Percentiles rank a stretch among this genome's conserved stretches.
Evolutionary conservation across 768 basidiomycete species (phyloP).

Genomic region (Auricularia sp.): DNA sequence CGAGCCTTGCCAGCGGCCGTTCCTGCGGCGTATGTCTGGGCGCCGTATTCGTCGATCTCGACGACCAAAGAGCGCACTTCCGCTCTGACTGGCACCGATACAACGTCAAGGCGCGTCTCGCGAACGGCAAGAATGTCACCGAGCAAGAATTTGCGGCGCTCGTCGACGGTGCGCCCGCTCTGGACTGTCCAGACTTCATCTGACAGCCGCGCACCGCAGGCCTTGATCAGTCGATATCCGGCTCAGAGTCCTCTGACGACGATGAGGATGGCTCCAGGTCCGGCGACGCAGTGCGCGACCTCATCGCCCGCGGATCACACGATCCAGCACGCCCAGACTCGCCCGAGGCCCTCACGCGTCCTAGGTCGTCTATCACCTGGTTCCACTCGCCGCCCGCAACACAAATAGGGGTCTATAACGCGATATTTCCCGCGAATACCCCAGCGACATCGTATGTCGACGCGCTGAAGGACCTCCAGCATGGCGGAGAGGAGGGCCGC

Average conservation of each 20-base stretch:
- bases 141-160: constrained; percentile 67
- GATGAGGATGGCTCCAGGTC: constrained; percentile 41
- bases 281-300: constrained; percentile 54
- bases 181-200: neutral
- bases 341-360: constrained; percentile 23
- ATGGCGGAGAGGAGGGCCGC: constrained; percentile 40
- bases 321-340: constrained; percentile 37
- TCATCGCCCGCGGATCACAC: constrained; percentile 46
- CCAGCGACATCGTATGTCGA: constrained; percentile 40
- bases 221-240: constrained; percentile 83
- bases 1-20: constrained; percentile 32
- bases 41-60: constrained; percentile 57
- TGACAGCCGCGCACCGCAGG: constrained; percentile 26
- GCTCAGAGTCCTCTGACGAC: constrained; percentile 62
- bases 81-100: constrained; percentile 97
- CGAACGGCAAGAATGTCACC: constrained; percentile 49
- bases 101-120: constrained; percentile 77
- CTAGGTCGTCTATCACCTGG: constrained; percentile 73
- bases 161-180: constrained; percentile 55
- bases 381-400: constrained; percentile 81
- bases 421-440: constrained; percentile 48
- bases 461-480: constrained; percentile 59
- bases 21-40: constrained; percentile 68
- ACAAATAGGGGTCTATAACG: constrained; percentile 81
- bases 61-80: constrained; percentile 79